Percentiles rank a stretch among this genome's conserved stretches.
Evolutionary conservation across 164 flowering plant species (phyloP).

Genomic region (Pachysandra terminalis): DNA sequence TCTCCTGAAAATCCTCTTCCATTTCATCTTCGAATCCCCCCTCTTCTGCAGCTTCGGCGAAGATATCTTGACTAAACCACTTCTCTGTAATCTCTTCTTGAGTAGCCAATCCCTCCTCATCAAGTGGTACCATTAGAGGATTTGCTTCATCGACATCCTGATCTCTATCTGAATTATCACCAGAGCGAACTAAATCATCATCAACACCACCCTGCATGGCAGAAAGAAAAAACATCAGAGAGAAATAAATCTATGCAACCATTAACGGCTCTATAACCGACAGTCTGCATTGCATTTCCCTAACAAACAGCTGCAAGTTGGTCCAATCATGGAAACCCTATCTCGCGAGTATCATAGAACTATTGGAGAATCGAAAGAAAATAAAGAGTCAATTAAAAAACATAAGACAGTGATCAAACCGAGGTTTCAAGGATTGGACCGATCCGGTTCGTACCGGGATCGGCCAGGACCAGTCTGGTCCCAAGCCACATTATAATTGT

Average conservation of each 20-base stretch:
- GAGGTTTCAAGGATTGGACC: too few relatives aligned
- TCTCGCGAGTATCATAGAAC: too few relatives aligned
- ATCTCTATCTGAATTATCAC: slow-evolving; percentile 70
- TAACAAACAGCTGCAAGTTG: too few relatives aligned
- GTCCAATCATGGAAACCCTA: too few relatives aligned
- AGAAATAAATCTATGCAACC: neutral
- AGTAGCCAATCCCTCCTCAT: slow-evolving; percentile 48
- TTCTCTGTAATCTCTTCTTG: slow-evolving; percentile 61
- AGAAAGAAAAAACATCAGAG: slow-evolving; percentile 5
- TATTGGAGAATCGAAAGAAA: too few relatives aligned
- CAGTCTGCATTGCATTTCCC: too few relatives aligned
- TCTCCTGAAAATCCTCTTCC: slow-evolving; percentile 43
- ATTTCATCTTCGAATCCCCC: slow-evolving; percentile 36
- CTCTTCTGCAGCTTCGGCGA: slow-evolving; percentile 58
- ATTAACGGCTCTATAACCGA: neutral
- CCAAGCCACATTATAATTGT: too few relatives aligned
- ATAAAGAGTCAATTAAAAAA: neutral
- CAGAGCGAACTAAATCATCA: slow-evolving; percentile 34
- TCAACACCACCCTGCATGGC: slow-evolving; percentile 44
- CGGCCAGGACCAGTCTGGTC: too few relatives aligned
- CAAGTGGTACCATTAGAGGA: slow-evolving; percentile 77
- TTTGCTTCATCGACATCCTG: slow-evolving; percentile 52
- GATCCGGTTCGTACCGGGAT: too few relatives aligned
- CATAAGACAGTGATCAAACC: neutral
- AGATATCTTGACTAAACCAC: slow-evolving; percentile 94